Base-by-base conservation (phyloP, 306 rosid species). In the Prunus salicina region DNA sequence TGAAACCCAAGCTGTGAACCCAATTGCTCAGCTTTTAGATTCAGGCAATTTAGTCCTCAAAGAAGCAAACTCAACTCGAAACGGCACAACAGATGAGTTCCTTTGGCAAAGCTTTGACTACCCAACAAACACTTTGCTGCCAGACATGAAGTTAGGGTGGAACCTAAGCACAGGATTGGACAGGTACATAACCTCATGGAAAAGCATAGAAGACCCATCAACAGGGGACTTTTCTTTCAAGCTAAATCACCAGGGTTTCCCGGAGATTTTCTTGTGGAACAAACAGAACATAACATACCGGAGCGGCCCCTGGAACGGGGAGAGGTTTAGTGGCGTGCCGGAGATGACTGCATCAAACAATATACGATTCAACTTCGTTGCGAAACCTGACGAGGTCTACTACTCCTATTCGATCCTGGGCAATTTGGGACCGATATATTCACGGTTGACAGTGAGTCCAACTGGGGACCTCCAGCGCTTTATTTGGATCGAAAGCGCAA, bases 221-320 rank as follows among this genome's bases (percentile, higher is more conserved):
- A 77, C 79, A 0, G 97, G 97, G 16, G 83, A 85, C 38, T 82
- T 6, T 49, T 50, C 87, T 5, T 90, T 87, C 85, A 82, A 79
- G 67, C 47, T 93, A 2, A 87, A 87, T 20, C 72, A 22, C 72
- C 87, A 16, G 1, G 98, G 93, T n/a, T 69, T 90, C 76, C 90
- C 98, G 30, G 94, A 90, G 56, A 6, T 86, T 74, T 93, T 79
- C 81, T 67, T 90, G 28, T 0, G 72, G 28, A 8, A 69, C 8
- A 75, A 78, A 20, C 34, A 73, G 9, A 10, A 0, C 0, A 53
- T 2, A 16, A 5, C 0, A 0, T 87, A 84, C 34, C 76, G 96
- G 53, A 90, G 94, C 60, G 98, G 98, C 8, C 91, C 94, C 3
- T 93, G 98, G 98, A 93, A 93, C 28, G 96, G 98, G 2, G 47